Percentiles rank a stretch among this genome's conserved stretches.
phyloP scores from a whole-genome alignment of 495 filamentous ascomycete genomes.

The Annulohypoxylon nitens region DNA sequence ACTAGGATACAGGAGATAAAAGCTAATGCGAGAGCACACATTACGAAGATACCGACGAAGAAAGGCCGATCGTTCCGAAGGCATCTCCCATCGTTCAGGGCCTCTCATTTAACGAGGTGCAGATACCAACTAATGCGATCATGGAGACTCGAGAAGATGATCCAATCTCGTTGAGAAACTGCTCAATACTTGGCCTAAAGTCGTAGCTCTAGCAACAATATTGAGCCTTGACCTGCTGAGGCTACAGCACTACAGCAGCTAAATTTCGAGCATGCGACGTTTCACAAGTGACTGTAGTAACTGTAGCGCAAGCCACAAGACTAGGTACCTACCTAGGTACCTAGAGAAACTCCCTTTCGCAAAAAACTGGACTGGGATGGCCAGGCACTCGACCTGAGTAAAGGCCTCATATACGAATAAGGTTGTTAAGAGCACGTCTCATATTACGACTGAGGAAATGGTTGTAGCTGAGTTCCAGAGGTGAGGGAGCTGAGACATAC shows the following conservation, averaged over 20 bases:
- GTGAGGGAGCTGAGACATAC: constrained; percentile 51
- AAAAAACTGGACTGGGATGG: constrained; percentile 61
- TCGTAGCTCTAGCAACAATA: constrained; percentile 49
- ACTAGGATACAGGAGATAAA: constrained; percentile 48
- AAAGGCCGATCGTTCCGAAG: constrained; percentile 45
- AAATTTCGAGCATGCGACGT: background rate
- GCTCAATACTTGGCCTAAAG: constrained; percentile 38
- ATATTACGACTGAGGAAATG: constrained; percentile 60
- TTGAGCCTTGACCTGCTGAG: constrained; percentile 46
- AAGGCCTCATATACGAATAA: constrained; percentile 61
- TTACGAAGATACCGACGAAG: constrained; percentile 46
- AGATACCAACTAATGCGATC: constrained; percentile 54
- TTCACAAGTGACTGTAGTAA: constrained; percentile 43
- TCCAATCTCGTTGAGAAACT: constrained; percentile 51
- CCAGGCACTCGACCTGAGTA: constrained; percentile 49
- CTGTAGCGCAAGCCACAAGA: constrained; percentile 55
- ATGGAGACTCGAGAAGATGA: constrained; percentile 54
- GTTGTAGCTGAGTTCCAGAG: constrained; percentile 64
- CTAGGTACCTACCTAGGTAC: constrained; percentile 35
- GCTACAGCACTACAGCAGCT: constrained; percentile 51
- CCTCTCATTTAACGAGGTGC: constrained; percentile 49
- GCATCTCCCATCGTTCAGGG: constrained; percentile 40
- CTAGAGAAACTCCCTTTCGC: constrained; percentile 57
- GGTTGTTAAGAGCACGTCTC: constrained; percentile 55
- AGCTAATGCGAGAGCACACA: constrained; percentile 42